Evolutionary conservation across 495 filamentous ascomycete genomes (phyloP), one percentile per base, ranked within the genome.

Genomic region (Aspergillus ostianus): DNA sequence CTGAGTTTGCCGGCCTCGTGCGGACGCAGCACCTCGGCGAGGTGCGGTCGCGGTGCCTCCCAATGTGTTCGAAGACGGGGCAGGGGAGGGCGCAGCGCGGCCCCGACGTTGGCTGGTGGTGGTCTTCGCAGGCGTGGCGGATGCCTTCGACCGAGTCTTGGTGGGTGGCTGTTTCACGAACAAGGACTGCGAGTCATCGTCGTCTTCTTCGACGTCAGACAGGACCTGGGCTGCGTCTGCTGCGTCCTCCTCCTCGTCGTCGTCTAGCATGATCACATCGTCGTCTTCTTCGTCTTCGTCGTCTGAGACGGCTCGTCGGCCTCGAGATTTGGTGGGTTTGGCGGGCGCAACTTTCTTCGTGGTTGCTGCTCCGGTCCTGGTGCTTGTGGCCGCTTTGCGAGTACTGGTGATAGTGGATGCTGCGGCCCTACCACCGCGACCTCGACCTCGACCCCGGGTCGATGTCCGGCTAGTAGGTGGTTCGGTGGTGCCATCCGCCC

Each of bases 161-260:
- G 76, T 69, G 47, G 82, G 60, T 45, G 79, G 73, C 56, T 83
- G 80, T 55, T 79, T 76, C 58, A 84, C 81, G 62, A 86, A 84
- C 18, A 86, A 54, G 64, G 76, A 70, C 57, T 80, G 73, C 47
- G 73, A 80, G 65, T 83, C 73, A 56, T 79, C 70, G 60, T 81
- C 74, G 60, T 81, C 70, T 21, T 75, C 74, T 20, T 64, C 62
- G 7, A 60, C 47, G 44, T 64, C 63, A 6, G 68, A 72, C 12
- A 72, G 64, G 23, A 64, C 61, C 56, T 60, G 27, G 12, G 75
- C 73, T 41, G 73, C 74, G 6, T 10, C 15, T 12, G 65, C 72
- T 18, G 81, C 81, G 8, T 81, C 80, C 5, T 90, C 87, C 32
- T 91, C 86, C 7, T 89, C 85, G 52, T 84, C 80, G 19, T 80